Conservation (phyloP, 345 rosid species). For the Rhizophora mangle region DNA sequence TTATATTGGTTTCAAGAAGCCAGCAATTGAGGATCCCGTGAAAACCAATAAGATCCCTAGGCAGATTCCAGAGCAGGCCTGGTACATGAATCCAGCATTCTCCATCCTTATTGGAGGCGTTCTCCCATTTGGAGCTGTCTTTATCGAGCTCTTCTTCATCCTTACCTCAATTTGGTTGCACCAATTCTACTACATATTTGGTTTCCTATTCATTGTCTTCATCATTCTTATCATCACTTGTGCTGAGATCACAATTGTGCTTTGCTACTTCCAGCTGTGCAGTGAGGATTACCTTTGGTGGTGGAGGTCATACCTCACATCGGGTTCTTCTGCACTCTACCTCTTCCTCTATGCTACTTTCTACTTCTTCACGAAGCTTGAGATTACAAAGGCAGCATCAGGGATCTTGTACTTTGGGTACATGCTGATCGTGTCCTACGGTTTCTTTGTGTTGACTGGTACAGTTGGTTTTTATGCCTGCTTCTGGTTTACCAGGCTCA, state of each 20-base stretch:
- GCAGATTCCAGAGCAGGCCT: conserved; percentile 74
- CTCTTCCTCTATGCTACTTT: conserved; percentile 83
- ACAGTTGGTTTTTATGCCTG: conserved; percentile 86
- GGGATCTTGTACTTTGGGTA: conserved; percentile 82
- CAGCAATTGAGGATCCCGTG: conserved; percentile 73
- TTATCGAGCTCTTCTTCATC: conserved; percentile 90
- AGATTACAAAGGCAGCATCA: conserved; percentile 79
- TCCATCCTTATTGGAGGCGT: conserved; percentile 85
- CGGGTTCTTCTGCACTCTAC: conserved; percentile 84
- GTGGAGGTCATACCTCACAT: conserved; percentile 94
- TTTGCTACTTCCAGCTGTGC: conserved; percentile 92
- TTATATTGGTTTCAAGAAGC: conserved; percentile 70
- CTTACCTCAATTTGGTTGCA: conserved; percentile 90
- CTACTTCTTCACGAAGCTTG: conserved; percentile 89
- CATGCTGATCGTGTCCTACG: conserved; percentile 72
- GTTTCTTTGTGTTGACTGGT: conserved; percentile 79
- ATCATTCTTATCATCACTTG: conserved; percentile 72
- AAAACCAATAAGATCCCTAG: conserved; percentile 88
- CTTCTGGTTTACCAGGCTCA: conserved; percentile 88
- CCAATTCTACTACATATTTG: conserved; percentile 91
- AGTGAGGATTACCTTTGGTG: conserved; percentile 95
- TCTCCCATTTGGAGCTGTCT: conserved; percentile 93
- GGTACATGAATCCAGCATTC: conserved; percentile 87
- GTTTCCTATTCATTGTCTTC: conserved; percentile 86
- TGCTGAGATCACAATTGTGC: conserved; percentile 85